Base-by-base conservation (phyloP, 2,329 filamentous ascomycete genomes). In the Beauveria asiatica region DNA sequence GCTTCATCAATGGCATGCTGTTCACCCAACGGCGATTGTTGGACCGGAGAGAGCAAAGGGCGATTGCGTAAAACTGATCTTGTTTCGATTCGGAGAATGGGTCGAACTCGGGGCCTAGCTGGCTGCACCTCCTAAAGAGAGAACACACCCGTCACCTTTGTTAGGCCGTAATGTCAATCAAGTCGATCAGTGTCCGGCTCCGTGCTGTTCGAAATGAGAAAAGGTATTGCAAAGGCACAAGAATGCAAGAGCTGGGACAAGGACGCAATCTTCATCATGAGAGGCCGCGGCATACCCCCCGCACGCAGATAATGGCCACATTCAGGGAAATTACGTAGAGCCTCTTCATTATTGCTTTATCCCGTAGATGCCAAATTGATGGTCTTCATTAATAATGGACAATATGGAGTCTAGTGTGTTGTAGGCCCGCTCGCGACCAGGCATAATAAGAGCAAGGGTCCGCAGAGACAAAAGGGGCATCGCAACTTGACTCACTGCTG, bases 81-180 rank as follows among this genome's bases (percentile, higher is more conserved):
- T 49, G 3, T 5, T 21, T 11, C 23, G 10, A 37, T 13, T 42
- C 30, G 23, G 37, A 42, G 19, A 33, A 48, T 27, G 4, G 27
- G 37, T 25, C 17, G n/a, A 21, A 19, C 21, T 50, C 23, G 27
- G n/a, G n/a, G 33, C 13, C 23, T 3, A 25, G 37, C 44, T 8
- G 23, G 23, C 10, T 23, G 23, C 23, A 25, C 25, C 46, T 39
- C 57, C 17, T 59, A 52, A 59, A 8, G 57, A 59, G 41, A 59
- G 57, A 37, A 59, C 57, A 59, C 57, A 53, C 48, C 27, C 57
- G 57, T 11, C 48, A 53, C 57, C 57, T 45, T 27, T 2, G 48
- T 25, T 17, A 51, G 57, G 57, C 39, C 48, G 49, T 45, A 39
- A 17, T 59, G 57, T 46, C 57, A 59, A 51, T 23, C 5, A 50